Conservation (phyloP, 139 green algal species). For the Astrephomene gubernaculifera region DNA sequence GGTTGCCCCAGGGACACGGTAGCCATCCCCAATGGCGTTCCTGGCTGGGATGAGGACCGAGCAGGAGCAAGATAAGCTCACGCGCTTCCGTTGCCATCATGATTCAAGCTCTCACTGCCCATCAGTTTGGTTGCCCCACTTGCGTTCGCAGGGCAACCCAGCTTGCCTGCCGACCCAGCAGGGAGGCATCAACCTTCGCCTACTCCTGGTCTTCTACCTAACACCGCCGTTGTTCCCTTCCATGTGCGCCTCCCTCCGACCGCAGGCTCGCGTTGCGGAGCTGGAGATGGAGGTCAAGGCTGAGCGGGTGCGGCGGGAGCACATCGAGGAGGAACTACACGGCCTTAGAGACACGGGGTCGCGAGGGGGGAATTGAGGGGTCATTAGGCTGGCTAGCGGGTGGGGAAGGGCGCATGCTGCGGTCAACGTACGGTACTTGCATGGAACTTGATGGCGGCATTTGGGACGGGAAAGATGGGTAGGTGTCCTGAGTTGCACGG, state of each 20-base stretch:
- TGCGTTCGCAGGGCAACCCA: neutral
- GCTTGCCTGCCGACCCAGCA: neutral
- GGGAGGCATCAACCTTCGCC: neutral
- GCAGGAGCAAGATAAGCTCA: neutral
- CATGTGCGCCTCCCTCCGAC: neutral
- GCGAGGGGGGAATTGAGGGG: neutral
- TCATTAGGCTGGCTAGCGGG: too few relatives aligned
- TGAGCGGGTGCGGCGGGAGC: neutral
- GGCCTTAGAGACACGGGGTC: neutral
- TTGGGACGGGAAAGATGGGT: too few relatives aligned
- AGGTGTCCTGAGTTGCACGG: too few relatives aligned
- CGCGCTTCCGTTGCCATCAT: neutral
- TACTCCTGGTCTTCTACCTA: neutral
- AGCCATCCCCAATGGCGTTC: neutral
- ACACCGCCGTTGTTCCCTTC: too few relatives aligned
- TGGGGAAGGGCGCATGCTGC: too few relatives aligned
- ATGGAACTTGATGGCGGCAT: too few relatives aligned
- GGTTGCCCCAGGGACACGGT: neutral
- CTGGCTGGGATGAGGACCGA: neutral
- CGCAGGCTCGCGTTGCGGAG: constrained; percentile 11
- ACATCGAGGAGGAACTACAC: constrained; percentile 10
- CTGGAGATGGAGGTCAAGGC: constrained; percentile 19
- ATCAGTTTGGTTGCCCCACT: neutral
- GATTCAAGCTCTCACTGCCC: neutral
- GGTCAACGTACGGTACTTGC: too few relatives aligned